Base-by-base conservation (phyloP, 2,329 filamentous ascomycete species). In the Nemania bipapillata region DNA sequence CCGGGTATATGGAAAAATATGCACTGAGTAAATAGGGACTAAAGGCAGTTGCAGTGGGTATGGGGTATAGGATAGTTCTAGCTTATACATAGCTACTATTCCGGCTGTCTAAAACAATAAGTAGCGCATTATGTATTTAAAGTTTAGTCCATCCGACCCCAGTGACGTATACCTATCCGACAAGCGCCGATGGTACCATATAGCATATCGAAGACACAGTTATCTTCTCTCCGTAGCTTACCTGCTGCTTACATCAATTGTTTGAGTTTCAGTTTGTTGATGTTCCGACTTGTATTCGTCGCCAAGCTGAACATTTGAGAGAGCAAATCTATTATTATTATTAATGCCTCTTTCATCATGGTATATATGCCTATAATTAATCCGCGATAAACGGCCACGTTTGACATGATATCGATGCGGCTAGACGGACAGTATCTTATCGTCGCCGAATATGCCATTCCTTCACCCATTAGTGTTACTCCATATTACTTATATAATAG, bases 401-500 rank as follows among this genome's bases (percentile, higher is more conserved):
- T 64, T 54, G 20, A 59, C 55, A 35, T 53, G 45, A 37, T 54
- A 59, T 32, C 24, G 8, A 52, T 53, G 49, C 30, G 52, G 26
- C 15, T 9, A 52, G 15, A 47, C 20, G 45, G 5, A 37, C n/a
- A 12, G 20, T 35, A 17, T 20, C 54, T 26, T 22, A 32, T 55
- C 32, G 26, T 37, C 9, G 12, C n/a, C 54, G 4, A 30, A 45
- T 20, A 32, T 30, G 24, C 6, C 53, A 26, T 28, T 47, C 28
- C 11, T 26, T 32, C 50, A 24, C 30, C 53, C 56, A 60, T 62
- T 40, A 68, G 64, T 49, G 70, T 63, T 68, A 66, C 40, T 50
- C 17, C 58, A 57, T 53, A 61, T 40, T 35, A 57, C n/a, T n/a
- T n/a, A n/a, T n/a, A n/a, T n/a, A n/a, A n/a, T n/a, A n/a, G 24